Base-by-base conservation (phyloP, 192 early-diverging fungal genomes). In the Coemansia reversa region DNA sequence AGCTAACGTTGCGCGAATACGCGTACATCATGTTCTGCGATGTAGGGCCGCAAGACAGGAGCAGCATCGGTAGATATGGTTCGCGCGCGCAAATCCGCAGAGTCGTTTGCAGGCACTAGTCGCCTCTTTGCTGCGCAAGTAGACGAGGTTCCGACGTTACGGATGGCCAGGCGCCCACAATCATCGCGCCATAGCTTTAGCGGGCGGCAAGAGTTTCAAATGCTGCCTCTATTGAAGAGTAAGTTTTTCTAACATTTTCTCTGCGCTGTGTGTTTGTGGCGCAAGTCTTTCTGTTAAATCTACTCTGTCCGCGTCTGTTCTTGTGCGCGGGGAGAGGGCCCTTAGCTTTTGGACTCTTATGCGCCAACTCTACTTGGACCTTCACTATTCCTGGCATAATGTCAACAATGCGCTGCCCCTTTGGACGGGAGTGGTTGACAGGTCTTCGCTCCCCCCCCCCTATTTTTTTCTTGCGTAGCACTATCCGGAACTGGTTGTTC, bases 121-220 rank as follows among this genome's bases (percentile, higher is more conserved):
- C 69, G 72, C 6, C 64, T 81, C 8, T 72, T 72, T 51, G 64
- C 64, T 24, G 63, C 78, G 11, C 78, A 81, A 23, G 66, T 81
- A 14, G 78, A 81, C 65, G 78, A 74, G 55, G 66, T 81, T 27
- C 57, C 69, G 5, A 69, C 69, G 29, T 58, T 72, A 63, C 72
- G 78, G 19, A 63, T 63, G 18, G 47, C 72, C 58, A 75, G 78
- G 47, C 69, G 78, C 27, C 78, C 78, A 18, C 78, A 81, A 63
- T 81, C 67, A 32, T 81, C 78, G 65, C 78, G 78, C 55, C 72
- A 81, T 62, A 81, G 78, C 69, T 66, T 72, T 22, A 62, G 78
- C 52, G 72, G 78, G 12, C 61, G 66, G 58, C 69, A 75, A 63
- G 78, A 81, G 60, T 81, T 81, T 47, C 72, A 72, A 45, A 66